Evolutionary conservation across 1,139 yeast species (phyloP).

Genomic region (Yamadazyma oceani): DNA sequence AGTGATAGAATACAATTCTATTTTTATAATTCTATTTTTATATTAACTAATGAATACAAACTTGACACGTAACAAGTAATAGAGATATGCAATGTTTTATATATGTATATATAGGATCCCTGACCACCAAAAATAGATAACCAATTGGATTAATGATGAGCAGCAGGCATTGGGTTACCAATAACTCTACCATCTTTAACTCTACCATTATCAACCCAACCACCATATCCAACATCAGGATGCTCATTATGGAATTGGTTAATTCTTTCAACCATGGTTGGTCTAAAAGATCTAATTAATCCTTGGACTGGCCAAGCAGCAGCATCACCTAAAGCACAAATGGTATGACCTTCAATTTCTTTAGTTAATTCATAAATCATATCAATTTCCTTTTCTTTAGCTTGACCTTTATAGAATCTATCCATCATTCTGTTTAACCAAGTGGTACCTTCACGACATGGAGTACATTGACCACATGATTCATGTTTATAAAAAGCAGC

Average conservation of each 20-base stretch:
- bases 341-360: constrained; percentile 87
- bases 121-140: background rate
- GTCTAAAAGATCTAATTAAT: constrained; percentile 77
- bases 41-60: constrained; percentile 1
- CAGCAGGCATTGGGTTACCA: constrained; percentile 57
- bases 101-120: constrained; percentile 5
- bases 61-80: background rate
- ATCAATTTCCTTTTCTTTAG: constrained; percentile 75
- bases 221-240: constrained; percentile 61
- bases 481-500: constrained; percentile 84
- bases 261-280: constrained; percentile 74
- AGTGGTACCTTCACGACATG: constrained; percentile 92
- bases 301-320: constrained; percentile 95
- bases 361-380: constrained; percentile 78
- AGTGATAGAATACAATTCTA: no score
- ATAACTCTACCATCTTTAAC: constrained; percentile 66
- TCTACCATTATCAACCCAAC: constrained; percentile 69
- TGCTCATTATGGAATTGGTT: constrained; percentile 41
- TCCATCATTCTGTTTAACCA: constrained; percentile 84
- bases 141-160: constrained; percentile 29
- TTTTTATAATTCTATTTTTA: no score
- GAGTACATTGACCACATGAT: constrained; percentile 93
- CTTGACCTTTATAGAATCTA: constrained; percentile 76
- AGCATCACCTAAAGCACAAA: constrained; percentile 90
- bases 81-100: background rate